A percentile compares a stretch with the other conserved stretches of the same genome.
Conservation (phyloP, 306 rosid species). For the Datisca glomerata region DNA sequence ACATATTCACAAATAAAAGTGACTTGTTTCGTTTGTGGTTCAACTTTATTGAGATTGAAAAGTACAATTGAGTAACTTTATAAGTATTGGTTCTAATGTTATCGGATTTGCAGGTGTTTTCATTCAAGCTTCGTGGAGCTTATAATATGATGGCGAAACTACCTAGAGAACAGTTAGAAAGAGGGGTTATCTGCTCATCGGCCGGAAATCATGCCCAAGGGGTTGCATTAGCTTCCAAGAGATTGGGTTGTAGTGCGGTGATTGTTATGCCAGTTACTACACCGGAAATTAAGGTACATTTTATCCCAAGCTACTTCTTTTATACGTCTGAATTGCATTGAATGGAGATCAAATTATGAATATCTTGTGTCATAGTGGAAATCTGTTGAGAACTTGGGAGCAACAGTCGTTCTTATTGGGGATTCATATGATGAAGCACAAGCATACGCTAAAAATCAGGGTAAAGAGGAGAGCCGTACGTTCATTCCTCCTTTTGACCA, state of each 20-base stretch:
- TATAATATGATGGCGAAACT: constrained; percentile 97
- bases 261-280: constrained; percentile 90
- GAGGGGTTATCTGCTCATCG: constrained; percentile 89
- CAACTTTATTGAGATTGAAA: too few relatives aligned
- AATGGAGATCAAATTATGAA: constrained; percentile 1
- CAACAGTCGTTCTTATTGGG: constrained; percentile 73
- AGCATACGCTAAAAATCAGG: constrained; percentile 69
- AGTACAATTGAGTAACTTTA: too few relatives aligned
- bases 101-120: constrained; percentile 49
- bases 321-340: not conserved
- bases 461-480: constrained; percentile 52
- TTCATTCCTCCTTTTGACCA: constrained; percentile 94
- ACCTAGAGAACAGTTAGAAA: constrained; percentile 44
- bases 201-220: constrained; percentile 99
- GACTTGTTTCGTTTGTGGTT: too few relatives aligned
- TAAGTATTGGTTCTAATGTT: too few relatives aligned
- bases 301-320: not conserved
- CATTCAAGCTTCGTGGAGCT: constrained; percentile 95
- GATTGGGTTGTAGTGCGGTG: constrained; percentile 56
- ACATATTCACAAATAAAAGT: too few relatives aligned
- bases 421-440: constrained; percentile 96
- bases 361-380: constrained; percentile 44
- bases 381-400: constrained; percentile 78
- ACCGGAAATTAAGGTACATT: constrained; percentile 76
- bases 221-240: constrained; percentile 85